Base-by-base conservation (phyloP, 2,329 filamentous ascomycete species). In the Alternaria burnsii region DNA sequence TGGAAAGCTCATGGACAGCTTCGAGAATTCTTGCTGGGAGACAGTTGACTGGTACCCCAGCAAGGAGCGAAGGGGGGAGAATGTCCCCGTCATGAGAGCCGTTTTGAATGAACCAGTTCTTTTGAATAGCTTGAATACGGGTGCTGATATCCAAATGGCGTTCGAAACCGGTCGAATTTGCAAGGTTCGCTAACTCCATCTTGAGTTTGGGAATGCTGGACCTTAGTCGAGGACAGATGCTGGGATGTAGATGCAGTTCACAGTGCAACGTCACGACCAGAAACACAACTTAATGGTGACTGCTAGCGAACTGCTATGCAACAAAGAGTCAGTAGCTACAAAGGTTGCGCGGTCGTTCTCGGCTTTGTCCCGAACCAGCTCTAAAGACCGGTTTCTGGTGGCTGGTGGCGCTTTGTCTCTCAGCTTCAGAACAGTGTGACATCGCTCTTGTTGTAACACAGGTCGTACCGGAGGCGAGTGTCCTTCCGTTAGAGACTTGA, bases 361-460 rank as follows among this genome's bases (percentile, higher is more conserved):
- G 9, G 46, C 46, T 50, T 50, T 50, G 46, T 50, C 46, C 22
- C 20, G 18, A 20, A 1, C 20, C 9, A 18, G 18, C 14, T 26
- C 32, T 5, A n/a, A 50, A 38, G 34, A 26, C 14, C 34, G 12
- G 18, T 48, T 12, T 22, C 46, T 38, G 9, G 46, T 50, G 20
- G 46, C 20, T 38, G 9, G 32, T 50, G 16, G 46, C 32, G 46
- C 46, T 50, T 50, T 50, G 46, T 50, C 46, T 24, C 16, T 32
- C 4, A 36, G 32, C 46, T 50, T 16, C 5, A 38, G 14, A 50
- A 38, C 14, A n/a, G 32, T 36, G 30, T 36, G 20, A 50, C 20
- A 50, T 36, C 5, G 30, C 14, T 16, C 16, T 18, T 26, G 14
- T 24, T 34, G 30, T 48, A 48, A 34, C 79, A 81, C 61, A 24